Evolutionary conservation across 139 green algal species (phyloP).

Genomic region (Closterium sp.): DNA sequence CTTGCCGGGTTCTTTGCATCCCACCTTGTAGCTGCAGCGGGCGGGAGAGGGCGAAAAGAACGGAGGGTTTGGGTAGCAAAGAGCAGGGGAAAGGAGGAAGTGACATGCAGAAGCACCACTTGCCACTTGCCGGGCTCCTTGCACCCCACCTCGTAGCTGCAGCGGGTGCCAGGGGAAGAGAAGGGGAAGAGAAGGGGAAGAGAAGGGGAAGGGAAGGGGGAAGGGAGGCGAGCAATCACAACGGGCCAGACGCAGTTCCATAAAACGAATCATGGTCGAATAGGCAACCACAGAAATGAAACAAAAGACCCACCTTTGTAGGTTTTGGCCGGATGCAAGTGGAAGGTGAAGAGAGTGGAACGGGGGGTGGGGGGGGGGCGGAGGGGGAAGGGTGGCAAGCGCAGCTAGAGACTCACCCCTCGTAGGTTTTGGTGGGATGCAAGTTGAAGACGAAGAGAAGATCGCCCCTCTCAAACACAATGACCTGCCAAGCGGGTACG

Average conservation of each 20-base stretch:
- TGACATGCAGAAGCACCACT: conserved; percentile 58
- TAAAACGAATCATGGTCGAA: no score
- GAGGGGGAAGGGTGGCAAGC: no score
- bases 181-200: no score
- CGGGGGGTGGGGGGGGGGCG: no score
- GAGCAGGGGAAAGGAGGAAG: no score
- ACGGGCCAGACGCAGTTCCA: no score
- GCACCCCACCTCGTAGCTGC: conserved; percentile 68
- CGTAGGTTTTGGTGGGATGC: conserved; percentile 66
- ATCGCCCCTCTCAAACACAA: conserved; percentile 89
- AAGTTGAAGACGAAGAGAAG: conserved; percentile 98
- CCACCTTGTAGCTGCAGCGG: conserved; percentile 64
- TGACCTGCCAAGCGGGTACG: conserved; percentile 55
- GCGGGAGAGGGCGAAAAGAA: no score
- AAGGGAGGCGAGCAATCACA: no score
- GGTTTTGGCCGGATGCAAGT: conserved; percentile 74
- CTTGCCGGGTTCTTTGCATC: conserved; percentile 70
- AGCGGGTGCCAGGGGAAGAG: no score
- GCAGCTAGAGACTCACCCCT: conserved; percentile 48
- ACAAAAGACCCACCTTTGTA: conserved; percentile 61
- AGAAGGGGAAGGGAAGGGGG: no score
- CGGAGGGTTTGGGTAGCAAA: no score
- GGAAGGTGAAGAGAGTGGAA: conserved; percentile 86
- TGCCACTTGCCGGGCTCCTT: conserved; percentile 73
- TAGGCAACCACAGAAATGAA: no score